A percentile compares a stretch with the other conserved stretches of the same genome.
These are phyloP conservation scores for Phytopythium kandeliae DNA, from an alignment of 352 stramenopile species.

Conservation along the genomic window DNA sequence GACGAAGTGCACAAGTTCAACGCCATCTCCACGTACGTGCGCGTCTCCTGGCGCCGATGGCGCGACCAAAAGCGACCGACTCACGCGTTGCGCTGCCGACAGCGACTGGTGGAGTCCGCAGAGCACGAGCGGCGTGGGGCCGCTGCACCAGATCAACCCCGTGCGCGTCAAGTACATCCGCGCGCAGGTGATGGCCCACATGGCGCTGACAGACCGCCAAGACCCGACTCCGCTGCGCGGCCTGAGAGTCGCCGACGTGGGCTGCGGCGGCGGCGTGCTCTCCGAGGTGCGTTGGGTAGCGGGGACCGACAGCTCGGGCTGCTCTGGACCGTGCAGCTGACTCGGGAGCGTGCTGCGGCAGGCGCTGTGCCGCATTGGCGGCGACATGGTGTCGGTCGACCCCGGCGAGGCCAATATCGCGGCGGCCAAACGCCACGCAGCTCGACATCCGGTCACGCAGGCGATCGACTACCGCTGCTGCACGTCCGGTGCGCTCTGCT, in stretches of 20 bases:
- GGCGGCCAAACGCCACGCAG: constrained; percentile 61
- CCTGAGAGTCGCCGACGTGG: constrained; percentile 64
- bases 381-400: constrained; percentile 63
- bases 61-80: too few relatives aligned
- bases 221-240: constrained; percentile 45
- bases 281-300: constrained; percentile 31
- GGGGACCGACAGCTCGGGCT: not conserved
- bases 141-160: constrained; percentile 79
- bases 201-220: constrained; percentile 34
- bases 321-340: not conserved
- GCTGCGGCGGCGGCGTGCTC: constrained; percentile 80
- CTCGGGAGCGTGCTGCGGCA: not conserved
- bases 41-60: not conserved
- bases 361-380: constrained; percentile 71
- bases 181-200: constrained; percentile 58
- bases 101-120: constrained; percentile 82
- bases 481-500: constrained; percentile 43
- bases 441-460: constrained; percentile 38
- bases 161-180: constrained; percentile 85
- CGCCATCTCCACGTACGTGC: constrained; percentile 51
- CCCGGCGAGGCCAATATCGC: constrained; percentile 66
- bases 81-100: not conserved
- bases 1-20: constrained; percentile 85
- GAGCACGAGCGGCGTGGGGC: constrained; percentile 67
- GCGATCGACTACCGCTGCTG: constrained; percentile 78